Evolutionary conservation across 768 basidiomycete genomes (phyloP).

Genomic region (Leccinum olivaceopallidum): DNA sequence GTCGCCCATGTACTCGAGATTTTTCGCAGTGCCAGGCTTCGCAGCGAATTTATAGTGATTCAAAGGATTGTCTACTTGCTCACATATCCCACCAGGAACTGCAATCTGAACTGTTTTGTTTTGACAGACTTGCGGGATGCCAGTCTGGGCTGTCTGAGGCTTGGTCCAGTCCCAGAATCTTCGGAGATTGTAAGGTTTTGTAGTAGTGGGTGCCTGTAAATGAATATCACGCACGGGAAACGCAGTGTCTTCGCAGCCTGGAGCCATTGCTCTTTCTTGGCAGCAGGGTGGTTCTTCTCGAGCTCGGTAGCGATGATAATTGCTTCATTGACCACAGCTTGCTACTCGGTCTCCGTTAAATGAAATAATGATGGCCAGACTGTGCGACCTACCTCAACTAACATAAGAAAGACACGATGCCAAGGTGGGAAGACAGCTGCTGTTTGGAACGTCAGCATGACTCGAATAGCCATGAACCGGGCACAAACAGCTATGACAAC

Average conservation of each 20-base stretch:
- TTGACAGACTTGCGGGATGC: slow-evolving; percentile 8
- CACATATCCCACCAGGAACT: not conserved
- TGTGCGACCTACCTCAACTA: slow-evolving; percentile 12
- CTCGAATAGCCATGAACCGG: not conserved
- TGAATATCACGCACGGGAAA: slow-evolving; percentile 14
- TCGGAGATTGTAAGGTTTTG: not conserved
- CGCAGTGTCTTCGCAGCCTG: slow-evolving; percentile 15
- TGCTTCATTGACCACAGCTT: slow-evolving; percentile 18
- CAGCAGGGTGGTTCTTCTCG: not conserved
- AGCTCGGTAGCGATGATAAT: slow-evolving; percentile 13
- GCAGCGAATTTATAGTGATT: slow-evolving; percentile 11
- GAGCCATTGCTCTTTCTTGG: slow-evolving; percentile 11
- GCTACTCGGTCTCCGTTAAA: slow-evolving; percentile 1
- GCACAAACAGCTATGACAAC: slow-evolving; percentile 19
- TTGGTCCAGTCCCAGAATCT: slow-evolving; percentile 25
- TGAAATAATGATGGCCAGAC: no score
- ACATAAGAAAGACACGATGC: slow-evolving; percentile 17
- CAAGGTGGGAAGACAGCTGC: slow-evolving; percentile 24
- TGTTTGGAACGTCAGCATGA: slow-evolving; percentile 7
- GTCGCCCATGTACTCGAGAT: slow-evolving; percentile 4
- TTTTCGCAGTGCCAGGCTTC: not conserved
- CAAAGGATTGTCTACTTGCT: slow-evolving; percentile 11
- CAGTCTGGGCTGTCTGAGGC: not conserved
- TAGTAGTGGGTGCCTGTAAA: not conserved
- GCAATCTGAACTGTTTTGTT: not conserved